These are phyloP conservation scores for Collybiopsis luxurians DNA, from an alignment of 768 basidiomycete species.

Conservation along the genomic window DNA sequence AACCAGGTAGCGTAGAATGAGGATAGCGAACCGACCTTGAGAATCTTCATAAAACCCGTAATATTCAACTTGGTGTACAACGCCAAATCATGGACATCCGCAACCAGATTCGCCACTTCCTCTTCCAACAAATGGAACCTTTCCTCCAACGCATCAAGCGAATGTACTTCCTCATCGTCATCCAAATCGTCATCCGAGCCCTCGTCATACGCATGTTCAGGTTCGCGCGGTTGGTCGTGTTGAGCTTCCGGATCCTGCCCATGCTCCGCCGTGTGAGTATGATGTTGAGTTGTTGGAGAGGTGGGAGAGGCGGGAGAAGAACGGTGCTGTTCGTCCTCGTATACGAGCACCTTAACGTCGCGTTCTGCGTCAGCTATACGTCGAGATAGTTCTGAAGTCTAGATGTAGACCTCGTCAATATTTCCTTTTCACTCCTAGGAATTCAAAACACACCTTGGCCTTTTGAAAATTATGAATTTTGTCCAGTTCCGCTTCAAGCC, in stretches of 20 bases:
- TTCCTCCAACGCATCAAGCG: slow-evolving; percentile 77
- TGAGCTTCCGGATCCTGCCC: slow-evolving; percentile 68
- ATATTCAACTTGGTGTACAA: slow-evolving; percentile 96
- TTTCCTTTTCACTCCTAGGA: no score
- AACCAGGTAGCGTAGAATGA: no score
- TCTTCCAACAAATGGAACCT: slow-evolving; percentile 87
- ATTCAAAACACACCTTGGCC: slow-evolving; percentile 72
- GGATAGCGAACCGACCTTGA: slow-evolving; percentile 58
- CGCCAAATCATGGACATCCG: slow-evolving; percentile 88
- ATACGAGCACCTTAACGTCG: slow-evolving; percentile 75
- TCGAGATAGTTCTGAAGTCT: slow-evolving; percentile 80
- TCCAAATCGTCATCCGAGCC: slow-evolving; percentile 64
- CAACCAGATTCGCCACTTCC: slow-evolving; percentile 92
- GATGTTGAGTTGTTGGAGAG: slow-evolving; percentile 10
- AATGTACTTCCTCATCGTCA: slow-evolving; percentile 45
- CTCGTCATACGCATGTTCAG: slow-evolving; percentile 50
- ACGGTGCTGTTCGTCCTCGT: slow-evolving; percentile 36
- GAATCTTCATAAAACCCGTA: slow-evolving; percentile 97
- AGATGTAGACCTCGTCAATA: no score
- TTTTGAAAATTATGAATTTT: slow-evolving; percentile 95
- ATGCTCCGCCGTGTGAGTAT: no score
- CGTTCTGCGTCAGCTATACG: slow-evolving; percentile 83
- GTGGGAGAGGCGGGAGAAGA: slow-evolving; percentile 10
- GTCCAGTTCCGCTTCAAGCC: slow-evolving; percentile 84
- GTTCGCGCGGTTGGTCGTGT: slow-evolving; percentile 39